Percentiles rank a stretch among this genome's conserved stretches.
Evolutionary conservation across 2,329 filamentous ascomycete species (phyloP).

Genomic region (Diplodia mutila): DNA sequence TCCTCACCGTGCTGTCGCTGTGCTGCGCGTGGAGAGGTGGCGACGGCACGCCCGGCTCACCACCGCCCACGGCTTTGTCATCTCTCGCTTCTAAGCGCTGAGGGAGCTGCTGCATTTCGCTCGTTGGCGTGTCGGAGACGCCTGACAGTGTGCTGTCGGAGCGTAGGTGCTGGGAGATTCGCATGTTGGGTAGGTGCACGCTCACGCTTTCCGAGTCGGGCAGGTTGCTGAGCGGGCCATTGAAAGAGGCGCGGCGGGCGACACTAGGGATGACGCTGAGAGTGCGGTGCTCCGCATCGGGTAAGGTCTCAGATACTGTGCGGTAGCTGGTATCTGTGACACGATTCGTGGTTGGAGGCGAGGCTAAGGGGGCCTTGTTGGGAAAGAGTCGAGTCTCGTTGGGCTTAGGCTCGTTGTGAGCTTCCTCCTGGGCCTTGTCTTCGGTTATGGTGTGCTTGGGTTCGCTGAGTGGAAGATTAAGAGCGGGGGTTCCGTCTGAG

Average conservation of each 20-base stretch:
- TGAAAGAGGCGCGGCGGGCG: conserved; percentile 1
- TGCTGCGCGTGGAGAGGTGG: neutral
- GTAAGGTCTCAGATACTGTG: neutral
- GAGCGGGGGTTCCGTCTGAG: neutral
- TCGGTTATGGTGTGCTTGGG: neutral
- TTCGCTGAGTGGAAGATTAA: neutral
- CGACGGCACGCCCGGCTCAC: neutral
- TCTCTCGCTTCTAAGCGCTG: neutral
- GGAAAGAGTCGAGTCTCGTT: neutral
- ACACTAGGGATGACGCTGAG: neutral
- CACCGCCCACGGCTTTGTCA: neutral
- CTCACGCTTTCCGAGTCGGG: conserved; percentile 4
- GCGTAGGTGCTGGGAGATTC: conserved; percentile 50
- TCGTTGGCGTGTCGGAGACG: neutral
- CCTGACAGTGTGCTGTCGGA: conserved; percentile 33
- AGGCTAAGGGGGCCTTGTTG: neutral
- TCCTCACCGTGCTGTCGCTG: neutral
- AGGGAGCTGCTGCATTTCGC: neutral
- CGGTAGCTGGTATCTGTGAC: neutral
- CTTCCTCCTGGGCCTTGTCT: neutral
- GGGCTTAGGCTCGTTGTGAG: neutral
- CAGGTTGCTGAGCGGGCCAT: neutral
- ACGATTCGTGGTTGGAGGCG: neutral
- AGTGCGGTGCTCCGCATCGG: conserved; percentile 32
- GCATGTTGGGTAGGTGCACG: conserved; percentile 49